Base-by-base conservation (phyloP, 306 rosid genomes). In the Phaseolus lunatus region DNA sequence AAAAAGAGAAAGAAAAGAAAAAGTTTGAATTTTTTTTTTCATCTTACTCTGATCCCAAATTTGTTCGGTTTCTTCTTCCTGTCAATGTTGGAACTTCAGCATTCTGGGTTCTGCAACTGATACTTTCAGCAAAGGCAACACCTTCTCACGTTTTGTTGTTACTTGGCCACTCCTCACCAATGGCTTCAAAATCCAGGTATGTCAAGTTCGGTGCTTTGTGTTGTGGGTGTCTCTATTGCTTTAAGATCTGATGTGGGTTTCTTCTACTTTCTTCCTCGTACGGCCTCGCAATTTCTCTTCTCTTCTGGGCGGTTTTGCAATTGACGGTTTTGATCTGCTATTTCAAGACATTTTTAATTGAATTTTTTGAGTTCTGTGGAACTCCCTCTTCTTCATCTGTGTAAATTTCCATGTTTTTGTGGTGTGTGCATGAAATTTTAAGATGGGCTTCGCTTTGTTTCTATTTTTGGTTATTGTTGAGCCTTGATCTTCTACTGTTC, bases 171-270 rank as follows among this genome's bases (percentile, higher is more conserved):
- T 37, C 48, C 67, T 8, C 47, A 63, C 47, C 77, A 58, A 58
- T 90, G 97, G 87, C 97, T 83, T 78, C 96, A 70, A 95, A 90
- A 86, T 82, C 97, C 72, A 90, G 88, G 98, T 94, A 72, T 76
- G 80, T 83, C 49, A 59, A 64, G 66, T 15, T 76, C 33, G 1
- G 8, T 79, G 18, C 67, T 68, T 83, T 44, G 3, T 35, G 39
- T 56, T n/a, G 15, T 70, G 26, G 53, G 50, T 81, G 12, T 52
- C 22, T 53, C 3, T 16, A 4, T 58, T 9, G 69, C 78, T 61
- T 45, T 27, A 63, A 88, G 92, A 90, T 94, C 96, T 88, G 90
- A 67, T 79, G 52, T 85, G 74, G 84, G 57, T 27, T 64, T 79
- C 44, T 59, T 52, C 39, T 22, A 26, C 47, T 78, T 39, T 81